Evolutionary conservation across 1,284 basidiomycete genomes (phyloP).

Genomic region (Cutaneotrichosporon curvatum): DNA sequence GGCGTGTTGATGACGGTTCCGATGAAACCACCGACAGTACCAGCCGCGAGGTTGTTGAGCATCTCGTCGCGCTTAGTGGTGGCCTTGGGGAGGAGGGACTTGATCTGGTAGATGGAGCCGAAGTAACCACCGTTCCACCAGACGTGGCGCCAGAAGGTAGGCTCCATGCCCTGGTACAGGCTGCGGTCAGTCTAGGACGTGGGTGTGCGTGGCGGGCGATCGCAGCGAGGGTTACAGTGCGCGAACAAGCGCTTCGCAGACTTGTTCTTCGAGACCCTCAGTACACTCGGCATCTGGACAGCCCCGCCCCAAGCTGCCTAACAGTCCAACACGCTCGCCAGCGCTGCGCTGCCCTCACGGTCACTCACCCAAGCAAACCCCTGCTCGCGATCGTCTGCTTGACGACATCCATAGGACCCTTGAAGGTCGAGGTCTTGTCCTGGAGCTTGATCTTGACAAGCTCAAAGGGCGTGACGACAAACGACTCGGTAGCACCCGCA

Average conservation of each 20-base stretch:
- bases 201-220: background rate
- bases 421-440: conserved; percentile 80
- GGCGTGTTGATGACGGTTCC: conserved; percentile 57
- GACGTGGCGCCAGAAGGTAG: conserved; percentile 91
- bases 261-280: no score
- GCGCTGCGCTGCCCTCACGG: no score
- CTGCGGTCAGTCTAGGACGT: conserved; percentile 7
- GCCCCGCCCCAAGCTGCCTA: no score
- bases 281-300: no score
- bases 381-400: conserved; percentile 66
- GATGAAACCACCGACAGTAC: conserved; percentile 81
- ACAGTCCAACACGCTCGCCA: no score
- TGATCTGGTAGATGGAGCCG: conserved; percentile 78
- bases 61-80: conserved; percentile 67
- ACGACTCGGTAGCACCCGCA: conserved; percentile 91
- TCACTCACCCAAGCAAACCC: conserved; percentile 71
- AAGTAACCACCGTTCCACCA: conserved; percentile 91
- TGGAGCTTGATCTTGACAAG: conserved; percentile 93
- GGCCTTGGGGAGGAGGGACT: conserved; percentile 70
- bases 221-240: background rate
- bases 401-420: conserved; percentile 86
- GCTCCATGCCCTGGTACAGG: conserved; percentile 72
- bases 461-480: conserved; percentile 85
- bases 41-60: conserved; percentile 87
- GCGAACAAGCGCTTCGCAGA: background rate